Conservation (phyloP, 352 stramenopile genomes). For the Globisporangium iwayamae region DNA sequence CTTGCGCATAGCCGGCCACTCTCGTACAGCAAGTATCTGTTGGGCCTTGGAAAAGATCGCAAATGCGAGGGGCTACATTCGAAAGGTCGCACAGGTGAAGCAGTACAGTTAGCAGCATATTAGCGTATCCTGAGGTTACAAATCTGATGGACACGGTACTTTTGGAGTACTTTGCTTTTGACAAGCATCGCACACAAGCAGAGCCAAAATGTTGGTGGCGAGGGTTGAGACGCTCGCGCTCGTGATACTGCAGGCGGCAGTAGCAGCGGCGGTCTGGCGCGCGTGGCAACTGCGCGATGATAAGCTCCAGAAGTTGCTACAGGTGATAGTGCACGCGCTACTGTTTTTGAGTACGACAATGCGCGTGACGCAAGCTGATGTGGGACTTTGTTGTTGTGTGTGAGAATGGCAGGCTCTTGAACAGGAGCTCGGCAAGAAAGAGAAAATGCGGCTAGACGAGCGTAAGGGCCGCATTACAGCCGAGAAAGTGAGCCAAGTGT, state of each 20-base stretch:
- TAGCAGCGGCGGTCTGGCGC: not conserved
- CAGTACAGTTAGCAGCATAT: not conserved
- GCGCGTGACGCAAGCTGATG: not conserved
- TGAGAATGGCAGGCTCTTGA: slow-evolving; percentile 26
- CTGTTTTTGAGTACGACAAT: not conserved
- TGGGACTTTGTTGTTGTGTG: not conserved
- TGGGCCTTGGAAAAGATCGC: slow-evolving; percentile 5
- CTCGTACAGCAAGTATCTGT: no score
- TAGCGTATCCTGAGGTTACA: not conserved
- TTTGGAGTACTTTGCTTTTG: not conserved
- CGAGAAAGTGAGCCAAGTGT: slow-evolving; percentile 41
- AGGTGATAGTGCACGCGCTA: not conserved
- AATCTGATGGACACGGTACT: not conserved
- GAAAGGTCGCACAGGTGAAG: not conserved
- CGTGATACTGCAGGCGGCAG: slow-evolving; percentile 13
- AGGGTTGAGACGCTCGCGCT: slow-evolving; percentile 4
- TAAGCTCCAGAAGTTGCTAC: not conserved
- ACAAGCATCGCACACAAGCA: not conserved
- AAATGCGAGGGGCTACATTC: not conserved
- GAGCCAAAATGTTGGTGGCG: not conserved
- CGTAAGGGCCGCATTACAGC: slow-evolving; percentile 57
- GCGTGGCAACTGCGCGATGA: not conserved
- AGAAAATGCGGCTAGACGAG: slow-evolving; percentile 55
- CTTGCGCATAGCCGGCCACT: slow-evolving; percentile 27
- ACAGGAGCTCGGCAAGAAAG: slow-evolving; percentile 38